Conservation (phyloP, 106 monocot species). For the Gastrodia elata region DNA sequence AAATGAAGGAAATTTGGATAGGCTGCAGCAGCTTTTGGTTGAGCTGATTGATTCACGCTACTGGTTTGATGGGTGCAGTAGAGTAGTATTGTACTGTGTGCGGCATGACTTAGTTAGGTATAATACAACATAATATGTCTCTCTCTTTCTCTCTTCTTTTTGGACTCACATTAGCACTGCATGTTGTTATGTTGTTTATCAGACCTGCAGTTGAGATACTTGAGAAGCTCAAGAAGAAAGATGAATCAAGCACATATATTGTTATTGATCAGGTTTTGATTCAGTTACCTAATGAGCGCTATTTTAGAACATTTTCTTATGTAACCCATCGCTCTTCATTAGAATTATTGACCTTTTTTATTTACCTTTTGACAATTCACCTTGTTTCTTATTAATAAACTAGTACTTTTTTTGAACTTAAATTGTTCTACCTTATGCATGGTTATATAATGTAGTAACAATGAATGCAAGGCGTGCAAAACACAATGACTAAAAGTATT, state of each 20-base stretch:
- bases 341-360: neutral
- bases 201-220: constrained; percentile 66
- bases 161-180: neutral
- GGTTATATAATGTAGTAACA: neutral
- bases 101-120: constrained; percentile 46
- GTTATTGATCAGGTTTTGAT: constrained; percentile 73
- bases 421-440: too few species aligned
- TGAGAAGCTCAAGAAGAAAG: constrained; percentile 53
- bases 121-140: constrained; percentile 3
- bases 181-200: constrained; percentile 8
- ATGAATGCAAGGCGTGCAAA: neutral
- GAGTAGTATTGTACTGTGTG: constrained; percentile 71
- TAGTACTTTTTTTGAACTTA: neutral
- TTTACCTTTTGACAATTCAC: neutral
- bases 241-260: constrained; percentile 37
- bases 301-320: neutral
- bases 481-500: too few species aligned
- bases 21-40: constrained; percentile 56
- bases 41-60: constrained; percentile 45
- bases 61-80: constrained; percentile 84
- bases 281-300: neutral
- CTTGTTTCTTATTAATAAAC: neutral
- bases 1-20: constrained; percentile 51
- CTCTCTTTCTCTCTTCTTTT: neutral
- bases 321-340: neutral